Evolutionary conservation across 2,329 filamentous ascomycete species (phyloP).

Genomic region (Moelleriella libera): DNA sequence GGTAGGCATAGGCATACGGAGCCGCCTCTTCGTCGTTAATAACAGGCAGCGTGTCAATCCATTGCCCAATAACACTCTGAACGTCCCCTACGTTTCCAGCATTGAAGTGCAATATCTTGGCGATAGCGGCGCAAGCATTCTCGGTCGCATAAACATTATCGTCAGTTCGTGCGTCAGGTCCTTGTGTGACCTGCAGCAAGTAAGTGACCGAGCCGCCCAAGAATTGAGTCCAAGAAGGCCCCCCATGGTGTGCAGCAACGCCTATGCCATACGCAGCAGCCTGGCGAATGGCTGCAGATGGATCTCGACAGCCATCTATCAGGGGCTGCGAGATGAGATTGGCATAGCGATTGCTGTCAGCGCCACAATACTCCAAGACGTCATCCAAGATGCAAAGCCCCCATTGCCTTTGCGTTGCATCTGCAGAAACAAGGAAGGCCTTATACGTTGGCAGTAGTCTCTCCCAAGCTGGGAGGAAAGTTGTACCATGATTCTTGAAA

Average conservation of each 20-base stretch:
- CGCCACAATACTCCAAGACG: slow-evolving; percentile 90
- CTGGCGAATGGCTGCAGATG: slow-evolving; percentile 83
- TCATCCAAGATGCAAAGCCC: slow-evolving; percentile 98
- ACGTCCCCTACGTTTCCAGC: slow-evolving; percentile 59
- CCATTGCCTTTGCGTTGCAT: slow-evolving; percentile 93
- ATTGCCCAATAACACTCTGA: slow-evolving; percentile 65
- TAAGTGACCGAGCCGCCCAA: slow-evolving; percentile 64
- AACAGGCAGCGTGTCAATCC: slow-evolving; percentile 84
- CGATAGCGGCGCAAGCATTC: slow-evolving; percentile 91
- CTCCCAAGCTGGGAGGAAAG: slow-evolving; percentile 82
- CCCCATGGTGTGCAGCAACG: slow-evolving; percentile 86
- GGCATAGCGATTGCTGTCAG: slow-evolving; percentile 75
- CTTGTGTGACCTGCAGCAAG: slow-evolving; percentile 72
- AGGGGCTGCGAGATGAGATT: slow-evolving; percentile 79
- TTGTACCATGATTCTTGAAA: slow-evolving; percentile 85
- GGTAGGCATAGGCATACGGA: slow-evolving; percentile 86
- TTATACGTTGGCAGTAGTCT: slow-evolving; percentile 74
- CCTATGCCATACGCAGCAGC: slow-evolving; percentile 93
- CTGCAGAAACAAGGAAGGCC: slow-evolving; percentile 63
- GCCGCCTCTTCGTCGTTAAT: slow-evolving; percentile 95
- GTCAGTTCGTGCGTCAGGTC: slow-evolving; percentile 71
- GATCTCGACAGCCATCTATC: slow-evolving; percentile 71
- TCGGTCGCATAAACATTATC: slow-evolving; percentile 96
- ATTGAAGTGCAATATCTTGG: slow-evolving; percentile 93
- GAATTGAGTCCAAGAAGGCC: slow-evolving; percentile 76